Evolutionary conservation across 768 basidiomycete genomes (phyloP).

Genomic region (Xerocomus potaroensis): DNA sequence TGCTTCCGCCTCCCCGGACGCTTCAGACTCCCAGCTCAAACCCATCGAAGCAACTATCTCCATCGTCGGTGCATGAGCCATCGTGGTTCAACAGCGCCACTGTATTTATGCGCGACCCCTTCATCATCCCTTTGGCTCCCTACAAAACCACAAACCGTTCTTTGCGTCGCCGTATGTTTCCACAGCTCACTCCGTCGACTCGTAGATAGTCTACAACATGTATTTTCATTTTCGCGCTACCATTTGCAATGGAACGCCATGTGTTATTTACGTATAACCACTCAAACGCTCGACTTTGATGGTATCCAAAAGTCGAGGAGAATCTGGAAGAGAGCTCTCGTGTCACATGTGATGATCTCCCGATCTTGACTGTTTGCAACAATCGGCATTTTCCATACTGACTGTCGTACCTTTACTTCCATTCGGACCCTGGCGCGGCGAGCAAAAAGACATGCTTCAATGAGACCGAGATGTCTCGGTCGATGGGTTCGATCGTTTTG

Average conservation of each 20-base stretch:
- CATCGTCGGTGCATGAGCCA: constrained; percentile 32
- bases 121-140: neutral
- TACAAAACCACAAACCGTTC: neutral
- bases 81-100: neutral
- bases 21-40: constrained; percentile 42
- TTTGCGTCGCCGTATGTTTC: neutral
- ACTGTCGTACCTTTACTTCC: too few relatives aligned
- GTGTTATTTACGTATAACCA: neutral
- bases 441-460: too few relatives aligned
- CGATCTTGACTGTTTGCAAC: neutral
- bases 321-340: neutral
- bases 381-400: too few relatives aligned
- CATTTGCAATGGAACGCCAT: neutral
- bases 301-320: neutral
- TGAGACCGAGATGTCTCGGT: too few relatives aligned
- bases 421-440: too few relatives aligned
- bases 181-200: constrained; percentile 3
- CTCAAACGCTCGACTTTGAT: neutral
- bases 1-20: constrained; percentile 36
- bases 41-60: constrained; percentile 42
- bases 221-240: neutral
- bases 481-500: too few relatives aligned
- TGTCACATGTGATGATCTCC: neutral
- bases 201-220: constrained; percentile 1
- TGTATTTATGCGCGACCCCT: neutral